These are phyloP conservation scores for Thuja plicata DNA, from an alignment of 83 land plant species.

Conservation along the genomic window DNA sequence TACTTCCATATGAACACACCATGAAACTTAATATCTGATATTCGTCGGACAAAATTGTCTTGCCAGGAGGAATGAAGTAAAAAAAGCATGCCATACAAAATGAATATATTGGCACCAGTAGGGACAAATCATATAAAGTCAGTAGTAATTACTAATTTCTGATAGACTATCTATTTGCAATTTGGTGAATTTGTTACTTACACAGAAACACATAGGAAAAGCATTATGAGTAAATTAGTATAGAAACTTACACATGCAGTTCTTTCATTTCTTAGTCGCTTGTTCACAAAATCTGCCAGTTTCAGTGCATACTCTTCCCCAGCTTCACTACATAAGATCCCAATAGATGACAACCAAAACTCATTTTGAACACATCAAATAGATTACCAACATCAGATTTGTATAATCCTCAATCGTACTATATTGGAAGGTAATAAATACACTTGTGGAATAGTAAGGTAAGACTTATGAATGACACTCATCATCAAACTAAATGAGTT, in stretches of 20 bases:
- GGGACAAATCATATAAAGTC: neutral
- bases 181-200: neutral
- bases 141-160: neutral
- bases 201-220: neutral
- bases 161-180: neutral
- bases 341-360: neutral
- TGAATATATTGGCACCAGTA: neutral
- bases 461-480: neutral
- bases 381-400: neutral
- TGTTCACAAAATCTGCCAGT: constrained; percentile 88
- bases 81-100: neutral
- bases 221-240: neutral
- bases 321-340: constrained; percentile 67
- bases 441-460: neutral
- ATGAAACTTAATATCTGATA: neutral
- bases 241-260: constrained; percentile 89
- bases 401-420: neutral
- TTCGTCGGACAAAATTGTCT: neutral
- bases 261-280: constrained; percentile 76
- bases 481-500: neutral
- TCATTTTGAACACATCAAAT: neutral
- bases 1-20: neutral
- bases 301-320: constrained; percentile 91
- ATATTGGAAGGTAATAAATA: neutral
- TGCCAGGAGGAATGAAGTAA: neutral